Conservation (phyloP, 352 stramenopile genomes). For the Discostella stelligera region DNA sequence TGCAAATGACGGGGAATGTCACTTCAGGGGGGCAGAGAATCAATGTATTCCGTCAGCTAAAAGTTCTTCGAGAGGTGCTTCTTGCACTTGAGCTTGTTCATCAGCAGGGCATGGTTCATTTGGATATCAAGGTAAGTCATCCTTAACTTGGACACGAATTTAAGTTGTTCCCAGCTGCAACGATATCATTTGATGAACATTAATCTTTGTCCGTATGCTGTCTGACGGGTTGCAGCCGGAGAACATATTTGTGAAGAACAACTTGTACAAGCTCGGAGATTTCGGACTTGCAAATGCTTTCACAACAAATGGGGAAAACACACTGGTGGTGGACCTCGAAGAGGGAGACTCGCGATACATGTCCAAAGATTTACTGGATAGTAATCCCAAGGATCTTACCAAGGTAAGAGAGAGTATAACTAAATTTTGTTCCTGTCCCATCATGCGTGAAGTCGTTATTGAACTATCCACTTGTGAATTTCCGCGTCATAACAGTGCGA, state of each 20-base stretch:
- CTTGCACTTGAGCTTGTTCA: conserved; percentile 84
- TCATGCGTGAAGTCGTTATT: neutral
- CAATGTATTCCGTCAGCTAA: conserved; percentile 45
- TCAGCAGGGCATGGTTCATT: conserved; percentile 85
- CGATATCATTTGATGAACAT: neutral
- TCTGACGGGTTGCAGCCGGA: conserved; percentile 30
- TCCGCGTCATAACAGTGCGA: conserved; percentile 60
- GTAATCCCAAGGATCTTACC: conserved; percentile 70
- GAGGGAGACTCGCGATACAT: conserved; percentile 91
- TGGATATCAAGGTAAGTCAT: conserved; percentile 86
- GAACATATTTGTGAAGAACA: conserved; percentile 76
- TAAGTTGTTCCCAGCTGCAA: neutral
- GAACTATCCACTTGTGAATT: neutral
- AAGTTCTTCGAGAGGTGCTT: conserved; percentile 62
- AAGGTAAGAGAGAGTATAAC: conserved; percentile 42
- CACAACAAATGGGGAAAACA: conserved; percentile 22
- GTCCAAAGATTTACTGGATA: conserved; percentile 87
- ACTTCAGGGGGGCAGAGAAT: conserved; percentile 25
- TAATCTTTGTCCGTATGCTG: too few species aligned
- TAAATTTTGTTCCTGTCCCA: conserved; percentile 7
- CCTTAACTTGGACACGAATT: neutral
- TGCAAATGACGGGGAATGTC: conserved; percentile 63
- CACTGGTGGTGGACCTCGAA: conserved; percentile 60
- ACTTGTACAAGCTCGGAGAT: conserved; percentile 78
- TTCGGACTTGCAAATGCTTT: conserved; percentile 86